Base-by-base conservation (phyloP, 805 yeast genomes). In the Ogataea trehaloabstinens region DNA sequence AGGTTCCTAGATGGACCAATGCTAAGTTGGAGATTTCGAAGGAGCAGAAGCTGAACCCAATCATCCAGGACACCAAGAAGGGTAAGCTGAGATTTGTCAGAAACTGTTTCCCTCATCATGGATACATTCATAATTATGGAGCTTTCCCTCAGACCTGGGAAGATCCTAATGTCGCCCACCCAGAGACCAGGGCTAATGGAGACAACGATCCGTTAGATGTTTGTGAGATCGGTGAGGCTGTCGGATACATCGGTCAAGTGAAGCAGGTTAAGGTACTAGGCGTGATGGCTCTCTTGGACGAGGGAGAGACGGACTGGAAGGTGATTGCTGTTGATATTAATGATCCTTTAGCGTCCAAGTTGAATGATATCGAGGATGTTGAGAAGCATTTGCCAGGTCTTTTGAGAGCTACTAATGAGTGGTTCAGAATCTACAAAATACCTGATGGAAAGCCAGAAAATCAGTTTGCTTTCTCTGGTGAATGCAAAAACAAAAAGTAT, bases 381-480 rank as follows among this genome's bases (percentile, higher is more conserved):
- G 89, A 78, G 66, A 78, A 76, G 58, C 82, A 84, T 63, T 80
- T 90, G 66, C 99, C 99, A 44, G 96, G 96, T 39, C 73, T 93
- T 43, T 72, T 93, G 60, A 85, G 95, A 63, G 85, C 95, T 50
- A 93, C 98, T 42, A 82, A 89, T 66, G 95, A 86, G 69, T 93
- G 99, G 99, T 93, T 93, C 81, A 85, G 95, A 66, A 89, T 90
- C 68, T 93, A 93, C 81, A 93, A 93, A 70, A 77, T 89, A 53
- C 97, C 99, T 39, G 99, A 91, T 65, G 99, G 98, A 46, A 93
- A 93, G 76, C 95, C 96, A 56, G 86, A 80, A 68, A 93, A 93
- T 70, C 85, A 84, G 68, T 91, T 93, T 65, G 98, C 97, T n/a
- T 89, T 88, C 80, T 76, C 86, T 45, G 99, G 96, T 50, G 88